These are phyloP conservation scores for Penicillium decumbens DNA, from an alignment of 2,329 filamentous ascomycete genomes.

Conservation along the genomic window DNA sequence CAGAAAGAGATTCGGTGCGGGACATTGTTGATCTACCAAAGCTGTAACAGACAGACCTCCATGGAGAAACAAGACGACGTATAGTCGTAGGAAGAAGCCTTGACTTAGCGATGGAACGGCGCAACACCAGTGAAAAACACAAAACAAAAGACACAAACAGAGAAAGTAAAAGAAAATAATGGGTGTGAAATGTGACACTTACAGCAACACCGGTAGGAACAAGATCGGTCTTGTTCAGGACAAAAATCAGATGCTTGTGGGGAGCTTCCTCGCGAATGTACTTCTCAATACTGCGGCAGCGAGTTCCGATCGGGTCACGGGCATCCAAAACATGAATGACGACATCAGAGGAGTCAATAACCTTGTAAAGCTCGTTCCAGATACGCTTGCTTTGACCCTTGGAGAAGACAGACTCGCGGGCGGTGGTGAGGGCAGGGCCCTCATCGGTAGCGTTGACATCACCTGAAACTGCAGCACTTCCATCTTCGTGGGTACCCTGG, in stretches of 20 bases:
- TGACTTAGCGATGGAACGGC: slow-evolving; percentile 73
- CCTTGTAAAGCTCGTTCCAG: slow-evolving; percentile 95
- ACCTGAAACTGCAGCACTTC: slow-evolving; percentile 57
- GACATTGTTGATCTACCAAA: slow-evolving; percentile 87
- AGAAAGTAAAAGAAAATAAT: slow-evolving; percentile 4
- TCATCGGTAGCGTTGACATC: slow-evolving; percentile 42
- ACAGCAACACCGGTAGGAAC: slow-evolving; percentile 90
- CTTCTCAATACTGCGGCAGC: slow-evolving; percentile 86
- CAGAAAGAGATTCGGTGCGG: slow-evolving; percentile 63
- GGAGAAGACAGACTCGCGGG: slow-evolving; percentile 81
- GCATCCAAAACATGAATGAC: slow-evolving; percentile 93
- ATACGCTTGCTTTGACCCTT: slow-evolving; percentile 95
- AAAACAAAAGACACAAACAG: slow-evolving; percentile 10
- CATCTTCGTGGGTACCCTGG: slow-evolving; percentile 70
- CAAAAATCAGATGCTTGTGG: slow-evolving; percentile 90
- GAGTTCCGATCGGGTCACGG: slow-evolving; percentile 80
- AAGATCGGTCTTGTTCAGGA: slow-evolving; percentile 87
- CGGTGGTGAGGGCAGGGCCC: slow-evolving; percentile 48
- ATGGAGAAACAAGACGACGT: slow-evolving; percentile 54
- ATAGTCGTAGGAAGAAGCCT: slow-evolving; percentile 63
- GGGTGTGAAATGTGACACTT: slow-evolving; percentile 52
- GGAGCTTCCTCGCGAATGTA: slow-evolving; percentile 89
- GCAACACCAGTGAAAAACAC: slow-evolving; percentile 23
- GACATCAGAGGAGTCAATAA: slow-evolving; percentile 92
- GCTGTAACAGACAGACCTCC: slow-evolving; percentile 95